Conservation (phyloP, 345 rosid genomes). For the Salix viminalis region DNA sequence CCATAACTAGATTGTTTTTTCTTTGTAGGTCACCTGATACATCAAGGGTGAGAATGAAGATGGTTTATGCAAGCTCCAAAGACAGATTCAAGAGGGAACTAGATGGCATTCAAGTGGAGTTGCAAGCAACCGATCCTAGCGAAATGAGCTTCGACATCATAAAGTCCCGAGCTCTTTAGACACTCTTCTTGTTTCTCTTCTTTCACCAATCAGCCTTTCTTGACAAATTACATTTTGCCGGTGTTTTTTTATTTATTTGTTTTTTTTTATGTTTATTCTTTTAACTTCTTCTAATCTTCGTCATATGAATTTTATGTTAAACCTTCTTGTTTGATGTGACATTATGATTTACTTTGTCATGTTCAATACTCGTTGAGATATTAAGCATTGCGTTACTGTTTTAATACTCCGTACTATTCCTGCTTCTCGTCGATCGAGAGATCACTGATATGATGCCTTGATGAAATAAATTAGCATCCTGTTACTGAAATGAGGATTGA, state of each 20-base stretch:
- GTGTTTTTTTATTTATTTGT: background rate
- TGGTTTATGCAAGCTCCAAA: slow-evolving; percentile 94
- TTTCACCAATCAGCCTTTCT: background rate
- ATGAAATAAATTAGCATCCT: background rate
- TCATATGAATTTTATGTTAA: background rate
- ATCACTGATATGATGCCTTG: background rate
- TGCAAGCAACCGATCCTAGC: slow-evolving; percentile 98
- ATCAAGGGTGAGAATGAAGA: slow-evolving; percentile 77
- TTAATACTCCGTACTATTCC: background rate
- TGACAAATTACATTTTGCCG: background rate
- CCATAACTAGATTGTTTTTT: background rate
- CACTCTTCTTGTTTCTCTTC: background rate
- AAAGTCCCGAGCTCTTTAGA: slow-evolving; percentile 69
- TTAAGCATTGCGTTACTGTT: background rate
- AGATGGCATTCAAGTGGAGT: slow-evolving; percentile 90
- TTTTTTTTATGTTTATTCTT: background rate
- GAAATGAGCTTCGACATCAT: slow-evolving; percentile 94
- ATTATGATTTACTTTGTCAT: slow-evolving; percentile 1
- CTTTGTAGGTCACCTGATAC: slow-evolving; percentile 71
- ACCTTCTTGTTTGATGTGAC: background rate
- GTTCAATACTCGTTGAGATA: background rate
- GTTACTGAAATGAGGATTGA: background rate
- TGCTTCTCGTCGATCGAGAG: background rate
- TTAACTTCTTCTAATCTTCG: background rate
- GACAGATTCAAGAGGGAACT: slow-evolving; percentile 96